A percentile compares a stretch with the other conserved stretches of the same genome.
These are phyloP conservation scores for Gloeostereum incarnatum DNA, from an alignment of 768 basidiomycete species.

Conservation along the genomic window DNA sequence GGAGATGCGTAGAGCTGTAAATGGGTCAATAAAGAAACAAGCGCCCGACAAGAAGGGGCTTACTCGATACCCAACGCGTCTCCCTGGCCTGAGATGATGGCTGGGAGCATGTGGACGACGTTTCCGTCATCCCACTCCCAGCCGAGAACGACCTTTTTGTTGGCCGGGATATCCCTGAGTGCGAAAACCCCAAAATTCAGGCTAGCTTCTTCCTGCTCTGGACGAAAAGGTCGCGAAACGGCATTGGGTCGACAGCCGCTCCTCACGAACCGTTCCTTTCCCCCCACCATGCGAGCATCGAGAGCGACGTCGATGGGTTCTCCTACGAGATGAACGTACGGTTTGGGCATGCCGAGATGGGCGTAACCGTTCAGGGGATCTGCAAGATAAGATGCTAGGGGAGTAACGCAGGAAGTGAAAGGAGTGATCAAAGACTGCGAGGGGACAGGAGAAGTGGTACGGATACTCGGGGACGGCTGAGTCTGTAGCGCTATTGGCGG, in stretches of 20 bases:
- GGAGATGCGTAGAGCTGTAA: slow-evolving; percentile 30
- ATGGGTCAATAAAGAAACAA: slow-evolving; percentile 7
- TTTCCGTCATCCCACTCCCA: slow-evolving; percentile 99
- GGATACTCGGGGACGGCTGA: slow-evolving; percentile 23
- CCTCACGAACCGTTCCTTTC: slow-evolving; percentile 51
- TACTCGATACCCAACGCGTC: too few species aligned
- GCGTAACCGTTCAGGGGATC: slow-evolving; percentile 87
- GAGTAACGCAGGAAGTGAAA: slow-evolving; percentile 53
- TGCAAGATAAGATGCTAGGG: slow-evolving; percentile 57
- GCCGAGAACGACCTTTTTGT: slow-evolving; percentile 81
- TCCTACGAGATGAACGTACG: slow-evolving; percentile 71
- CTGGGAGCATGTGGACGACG: slow-evolving; percentile 71
- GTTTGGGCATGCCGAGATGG: slow-evolving; percentile 74
- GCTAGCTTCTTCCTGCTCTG: slow-evolving; percentile 14
- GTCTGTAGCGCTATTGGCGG: slow-evolving; percentile 10
- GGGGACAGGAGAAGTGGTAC: slow-evolving; percentile 50
- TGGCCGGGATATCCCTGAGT: slow-evolving; percentile 56
- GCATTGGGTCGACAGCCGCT: slow-evolving; percentile 62
- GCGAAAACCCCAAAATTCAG: slow-evolving; percentile 80
- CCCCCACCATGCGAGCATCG: slow-evolving; percentile 68
- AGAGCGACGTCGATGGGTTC: slow-evolving; percentile 72
- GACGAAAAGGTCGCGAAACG: slow-evolving; percentile 48
- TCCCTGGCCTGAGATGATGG: slow-evolving; percentile 56
- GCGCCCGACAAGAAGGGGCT: background rate
- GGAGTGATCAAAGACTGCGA: slow-evolving; percentile 52